Conservation (phyloP, 768 basidiomycete genomes). For the Serendipita sp. region DNA sequence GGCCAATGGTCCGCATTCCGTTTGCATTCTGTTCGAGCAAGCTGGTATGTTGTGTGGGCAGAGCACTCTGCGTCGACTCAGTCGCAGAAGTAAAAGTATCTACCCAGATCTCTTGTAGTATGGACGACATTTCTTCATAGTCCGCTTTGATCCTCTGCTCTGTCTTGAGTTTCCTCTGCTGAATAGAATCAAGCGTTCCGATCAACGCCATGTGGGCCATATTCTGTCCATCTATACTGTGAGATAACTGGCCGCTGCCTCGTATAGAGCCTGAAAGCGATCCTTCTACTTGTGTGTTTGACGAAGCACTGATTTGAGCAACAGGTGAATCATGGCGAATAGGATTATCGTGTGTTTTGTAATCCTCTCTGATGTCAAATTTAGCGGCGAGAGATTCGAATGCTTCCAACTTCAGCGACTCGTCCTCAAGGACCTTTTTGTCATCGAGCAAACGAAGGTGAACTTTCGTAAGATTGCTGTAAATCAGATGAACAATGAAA, state of each 20-base stretch:
- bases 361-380: background rate
- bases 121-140: conserved; percentile 2
- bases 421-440: background rate
- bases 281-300: background rate
- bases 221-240: background rate
- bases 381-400: background rate
- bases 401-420: background rate
- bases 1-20: too few species aligned
- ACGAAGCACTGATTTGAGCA: background rate
- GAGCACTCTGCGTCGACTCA: too few species aligned
- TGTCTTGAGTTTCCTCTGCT: background rate
- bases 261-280: background rate
- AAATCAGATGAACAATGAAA: too few species aligned
- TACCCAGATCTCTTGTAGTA: background rate
- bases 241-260: too few species aligned
- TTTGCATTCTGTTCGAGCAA: too few species aligned
- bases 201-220: background rate
- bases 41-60: too few species aligned
- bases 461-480: background rate
- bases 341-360: background rate
- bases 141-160: background rate
- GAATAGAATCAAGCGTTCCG: background rate
- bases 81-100: background rate
- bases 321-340: background rate
- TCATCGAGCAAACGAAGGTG: background rate